Percentiles rank a stretch among this genome's conserved stretches.
Conservation (phyloP, 805 yeast species). For the Candida glaebosa region DNA sequence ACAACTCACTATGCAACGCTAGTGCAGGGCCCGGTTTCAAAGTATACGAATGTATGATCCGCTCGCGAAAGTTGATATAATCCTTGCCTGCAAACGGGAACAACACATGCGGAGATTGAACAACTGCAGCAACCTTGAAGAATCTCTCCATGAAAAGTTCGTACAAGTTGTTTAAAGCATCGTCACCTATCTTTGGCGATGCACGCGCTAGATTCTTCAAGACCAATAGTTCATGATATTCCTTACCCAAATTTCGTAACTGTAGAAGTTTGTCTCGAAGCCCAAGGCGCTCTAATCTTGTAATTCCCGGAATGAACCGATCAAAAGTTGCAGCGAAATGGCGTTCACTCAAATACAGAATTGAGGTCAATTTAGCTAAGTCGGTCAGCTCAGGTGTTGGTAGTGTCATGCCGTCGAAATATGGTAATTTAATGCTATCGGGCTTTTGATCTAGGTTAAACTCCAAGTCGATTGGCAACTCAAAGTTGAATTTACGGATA, state of each 20-base stretch:
- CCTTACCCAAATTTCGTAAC: neutral
- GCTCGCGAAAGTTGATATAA: slow-evolving; percentile 6
- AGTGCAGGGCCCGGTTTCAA: slow-evolving; percentile 9
- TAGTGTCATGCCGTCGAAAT: neutral
- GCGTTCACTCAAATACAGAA: neutral
- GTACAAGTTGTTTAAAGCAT: slow-evolving; percentile 5
- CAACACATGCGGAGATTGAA: slow-evolving; percentile 7
- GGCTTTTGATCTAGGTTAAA: neutral
- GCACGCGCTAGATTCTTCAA: neutral
- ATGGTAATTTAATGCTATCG: neutral
- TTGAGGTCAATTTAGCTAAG: slow-evolving; percentile 1
- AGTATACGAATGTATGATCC: slow-evolving; percentile 9
- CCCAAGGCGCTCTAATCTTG: neutral
- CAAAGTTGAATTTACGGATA: neutral
- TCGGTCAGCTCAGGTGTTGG: neutral
- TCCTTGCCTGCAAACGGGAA: slow-evolving; percentile 11
- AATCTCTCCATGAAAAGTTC: slow-evolving; percentile 10
- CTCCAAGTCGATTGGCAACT: neutral
- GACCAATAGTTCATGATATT: slow-evolving; percentile 1
- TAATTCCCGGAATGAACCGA: neutral
- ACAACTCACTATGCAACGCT: slow-evolving; percentile 11
- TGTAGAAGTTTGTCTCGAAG: neutral
- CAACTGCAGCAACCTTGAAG: slow-evolving; percentile 13
- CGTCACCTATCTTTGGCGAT: neutral
- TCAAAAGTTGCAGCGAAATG: neutral